phyloP scores from a whole-genome alignment of 192 early-diverging fungal genomes.

The Chytriomyces confervae region DNA sequence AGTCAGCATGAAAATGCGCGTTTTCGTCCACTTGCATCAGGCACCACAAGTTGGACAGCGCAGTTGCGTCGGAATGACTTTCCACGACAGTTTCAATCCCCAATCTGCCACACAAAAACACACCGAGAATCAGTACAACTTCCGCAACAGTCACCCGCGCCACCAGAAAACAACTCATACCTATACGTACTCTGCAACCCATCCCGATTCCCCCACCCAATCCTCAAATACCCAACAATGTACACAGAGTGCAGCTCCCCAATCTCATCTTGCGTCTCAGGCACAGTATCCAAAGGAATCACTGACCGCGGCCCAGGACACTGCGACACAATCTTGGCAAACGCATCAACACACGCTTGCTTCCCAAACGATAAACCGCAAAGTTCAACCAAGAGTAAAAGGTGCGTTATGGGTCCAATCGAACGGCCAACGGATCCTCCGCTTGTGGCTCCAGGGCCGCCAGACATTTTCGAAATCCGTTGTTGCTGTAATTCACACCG shows the following conservation, averaged over 20 bases:
- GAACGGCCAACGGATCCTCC: background rate
- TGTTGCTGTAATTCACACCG: constrained; percentile 1
- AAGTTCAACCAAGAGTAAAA: constrained; percentile 21
- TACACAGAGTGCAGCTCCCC: constrained; percentile 24
- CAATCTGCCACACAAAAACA: background rate
- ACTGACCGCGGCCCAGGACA: background rate
- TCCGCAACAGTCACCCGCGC: background rate
- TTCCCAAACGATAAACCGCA: constrained; percentile 12
- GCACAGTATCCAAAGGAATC: constrained; percentile 22
- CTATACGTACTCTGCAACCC: constrained; percentile 2
- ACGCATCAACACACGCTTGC: background rate
- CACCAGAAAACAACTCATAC: background rate
- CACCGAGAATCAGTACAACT: background rate
- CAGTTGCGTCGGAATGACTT: background rate
- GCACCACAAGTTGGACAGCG: background rate
- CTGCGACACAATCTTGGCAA: background rate
- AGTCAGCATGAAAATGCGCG: background rate
- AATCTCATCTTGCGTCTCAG: background rate
- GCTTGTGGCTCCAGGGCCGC: background rate
- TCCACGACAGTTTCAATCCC: background rate
- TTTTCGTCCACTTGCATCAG: background rate
- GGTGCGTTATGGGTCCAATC: background rate
- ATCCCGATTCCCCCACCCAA: constrained; percentile 11
- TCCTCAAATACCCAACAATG: constrained; percentile 18
- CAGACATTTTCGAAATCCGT: background rate